Percentiles rank a stretch among this genome's conserved stretches.
phyloP scores from a whole-genome alignment of 2,329 filamentous ascomycete species.

The Akanthomyces uredinophilus region DNA sequence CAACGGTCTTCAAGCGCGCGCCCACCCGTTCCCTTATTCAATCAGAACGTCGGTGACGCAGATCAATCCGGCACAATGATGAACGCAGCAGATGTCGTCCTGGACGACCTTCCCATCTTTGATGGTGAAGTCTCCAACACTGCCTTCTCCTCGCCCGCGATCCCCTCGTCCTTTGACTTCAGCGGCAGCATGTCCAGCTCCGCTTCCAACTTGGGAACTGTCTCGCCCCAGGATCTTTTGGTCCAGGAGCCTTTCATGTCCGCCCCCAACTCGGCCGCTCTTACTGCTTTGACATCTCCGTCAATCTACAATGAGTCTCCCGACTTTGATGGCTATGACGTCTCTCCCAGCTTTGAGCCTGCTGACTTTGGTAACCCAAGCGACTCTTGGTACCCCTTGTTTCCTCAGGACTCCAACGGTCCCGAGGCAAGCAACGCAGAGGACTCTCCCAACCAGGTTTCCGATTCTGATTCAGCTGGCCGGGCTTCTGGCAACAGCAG shows the following conservation, averaged over 20 bases:
- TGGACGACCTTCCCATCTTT: conserved; percentile 55
- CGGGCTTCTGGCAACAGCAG: conserved; percentile 37
- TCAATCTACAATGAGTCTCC: conserved; percentile 75
- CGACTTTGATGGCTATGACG: conserved; percentile 67
- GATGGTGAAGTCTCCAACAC: conserved; percentile 44
- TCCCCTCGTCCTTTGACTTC: conserved; percentile 48
- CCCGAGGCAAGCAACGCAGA: conserved; percentile 27
- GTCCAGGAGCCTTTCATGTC: conserved; percentile 66
- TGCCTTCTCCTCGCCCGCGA: conserved; percentile 50
- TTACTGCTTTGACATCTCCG: conserved; percentile 82
- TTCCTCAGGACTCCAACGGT: conserved; percentile 46
- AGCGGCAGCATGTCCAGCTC: conserved; percentile 43
- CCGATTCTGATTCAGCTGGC: conserved; percentile 42
- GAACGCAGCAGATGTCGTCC: conserved; percentile 48
- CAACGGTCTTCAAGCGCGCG: conserved; percentile 48
- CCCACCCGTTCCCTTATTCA: conserved; percentile 69
- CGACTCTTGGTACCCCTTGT: conserved; percentile 67
- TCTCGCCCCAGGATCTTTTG: conserved; percentile 79
- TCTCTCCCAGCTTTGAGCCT: conserved; percentile 69
- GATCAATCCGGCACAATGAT: conserved; percentile 41
- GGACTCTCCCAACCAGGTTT: conserved; percentile 38
- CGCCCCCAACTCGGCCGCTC: conserved; percentile 73
- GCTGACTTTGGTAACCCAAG: conserved; percentile 48
- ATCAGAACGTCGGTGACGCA: conserved; percentile 52
- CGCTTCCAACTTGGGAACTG: conserved; percentile 58